Base-by-base conservation (phyloP, 176 grass and related monocot species). In the Puya raimondii region DNA sequence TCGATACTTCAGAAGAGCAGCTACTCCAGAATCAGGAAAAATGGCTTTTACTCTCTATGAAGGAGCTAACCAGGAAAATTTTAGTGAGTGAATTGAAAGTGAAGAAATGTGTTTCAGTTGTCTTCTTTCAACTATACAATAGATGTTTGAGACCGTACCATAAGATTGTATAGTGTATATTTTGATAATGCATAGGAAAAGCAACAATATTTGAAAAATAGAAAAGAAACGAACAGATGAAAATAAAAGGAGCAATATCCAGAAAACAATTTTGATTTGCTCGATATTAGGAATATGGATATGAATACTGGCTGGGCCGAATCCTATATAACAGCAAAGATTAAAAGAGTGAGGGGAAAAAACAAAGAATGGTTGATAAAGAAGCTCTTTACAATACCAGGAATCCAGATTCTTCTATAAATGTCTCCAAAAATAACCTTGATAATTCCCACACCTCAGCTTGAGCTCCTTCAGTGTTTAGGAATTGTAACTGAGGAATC, bases 391-490 rank as follows among this genome's bases (percentile, higher is more conserved):
- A 66, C 64, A 83, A 87, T 72, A 97, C 94, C 86, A 87, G 94
- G 75, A 61, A 66, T 68, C 94, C 86, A 50, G 89, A 76, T 74
- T 82, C 94, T 73, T 92, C 72, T 52, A 70, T 79, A 71, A 97
- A 78, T 47, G 89, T 89, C 20, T 97, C 89, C 51, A 92, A 65
- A 78, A 92, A 92, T 76, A 97, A 85, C 50, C 80, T 92, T 11
- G 94, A 89, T 20, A 88, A 72, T 25, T 84, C 86, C 94, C 94
- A 97, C 64, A 97, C 72, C 71, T 90, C 89, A 29, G 80, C 94
- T 63, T 97, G 94, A 51, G 94, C 94, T 79, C 94, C 94, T 90
- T 92, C 89, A 69, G 83, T 71, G 63, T 97, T 92, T 53, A 97
- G 89, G 82, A 97, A 97, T 69, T 92, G 84, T 64, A 97, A 58